Evolutionary conservation across 1,284 basidiomycete genomes (phyloP).

Genomic region (Marasmius tenuissimus): DNA sequence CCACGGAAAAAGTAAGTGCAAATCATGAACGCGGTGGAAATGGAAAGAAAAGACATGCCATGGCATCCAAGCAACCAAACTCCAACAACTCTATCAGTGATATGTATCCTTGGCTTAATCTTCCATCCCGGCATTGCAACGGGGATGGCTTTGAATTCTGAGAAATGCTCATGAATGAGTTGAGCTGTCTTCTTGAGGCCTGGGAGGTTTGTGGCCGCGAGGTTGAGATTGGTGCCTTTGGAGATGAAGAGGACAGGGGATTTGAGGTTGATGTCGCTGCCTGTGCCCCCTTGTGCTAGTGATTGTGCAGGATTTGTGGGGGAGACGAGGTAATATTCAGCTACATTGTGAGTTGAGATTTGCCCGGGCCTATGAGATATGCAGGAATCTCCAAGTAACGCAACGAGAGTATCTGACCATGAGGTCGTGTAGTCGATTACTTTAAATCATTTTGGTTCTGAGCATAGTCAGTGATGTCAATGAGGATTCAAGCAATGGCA

Average conservation of each 20-base stretch:
- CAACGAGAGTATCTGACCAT: too few relatives aligned
- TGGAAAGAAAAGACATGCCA: conserved; percentile 53
- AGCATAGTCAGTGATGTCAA: too few relatives aligned
- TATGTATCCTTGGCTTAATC: conserved; percentile 77
- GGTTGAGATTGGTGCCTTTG: conserved; percentile 86
- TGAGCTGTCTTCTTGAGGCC: conserved; percentile 73
- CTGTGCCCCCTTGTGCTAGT: conserved; percentile 87
- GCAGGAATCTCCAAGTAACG: too few relatives aligned
- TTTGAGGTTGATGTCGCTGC: conserved; percentile 93
- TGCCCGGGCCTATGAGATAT: too few relatives aligned
- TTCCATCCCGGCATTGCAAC: conserved; percentile 90
- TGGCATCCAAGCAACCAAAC: conserved; percentile 89
- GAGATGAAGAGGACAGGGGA: conserved; percentile 89
- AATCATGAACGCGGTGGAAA: not conserved
- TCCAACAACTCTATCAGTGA: conserved; percentile 80
- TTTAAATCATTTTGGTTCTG: too few relatives aligned
- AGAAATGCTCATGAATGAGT: conserved; percentile 66
- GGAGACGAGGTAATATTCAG: too few relatives aligned
- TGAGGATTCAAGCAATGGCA: too few relatives aligned
- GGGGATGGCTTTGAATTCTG: conserved; percentile 71
- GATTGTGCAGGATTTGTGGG: too few relatives aligned
- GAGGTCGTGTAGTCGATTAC: too few relatives aligned
- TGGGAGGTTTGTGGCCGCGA: conserved; percentile 84
- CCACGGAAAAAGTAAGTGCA: conserved; percentile 32
- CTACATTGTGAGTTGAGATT: too few relatives aligned